Evolutionary conservation across 1,284 basidiomycete species (phyloP).

Genomic region (Austroboletus niveus): DNA sequence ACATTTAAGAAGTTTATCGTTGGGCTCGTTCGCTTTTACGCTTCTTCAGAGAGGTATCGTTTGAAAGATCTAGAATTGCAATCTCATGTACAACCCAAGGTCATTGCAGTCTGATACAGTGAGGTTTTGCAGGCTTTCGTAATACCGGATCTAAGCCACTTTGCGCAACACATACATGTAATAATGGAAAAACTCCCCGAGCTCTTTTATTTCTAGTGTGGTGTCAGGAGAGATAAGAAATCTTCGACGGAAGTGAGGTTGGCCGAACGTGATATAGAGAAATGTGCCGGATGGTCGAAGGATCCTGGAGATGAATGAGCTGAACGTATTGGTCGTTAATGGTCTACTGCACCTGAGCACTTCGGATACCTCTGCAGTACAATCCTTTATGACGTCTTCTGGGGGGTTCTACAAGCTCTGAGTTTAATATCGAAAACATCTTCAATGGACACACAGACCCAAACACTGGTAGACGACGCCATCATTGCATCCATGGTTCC

Average conservation of each 20-base stretch:
- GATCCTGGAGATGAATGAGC: conserved; percentile 46
- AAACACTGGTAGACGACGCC: conserved; percentile 84
- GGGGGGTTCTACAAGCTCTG: conserved; percentile 67
- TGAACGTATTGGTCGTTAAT: not conserved
- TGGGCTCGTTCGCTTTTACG: conserved; percentile 26
- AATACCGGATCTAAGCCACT: conserved; percentile 1
- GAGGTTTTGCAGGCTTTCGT: not conserved
- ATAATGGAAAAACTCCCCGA: conserved; percentile 84
- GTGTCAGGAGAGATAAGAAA: conserved; percentile 56
- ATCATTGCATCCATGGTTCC: conserved; percentile 95
- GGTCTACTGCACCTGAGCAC: conserved; percentile 56
- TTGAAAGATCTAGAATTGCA: conserved; percentile 14
- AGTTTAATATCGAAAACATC: not conserved
- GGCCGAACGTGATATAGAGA: conserved; percentile 87
- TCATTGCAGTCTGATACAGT: not conserved
- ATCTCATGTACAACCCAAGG: not conserved
- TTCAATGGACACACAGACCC: conserved; percentile 53
- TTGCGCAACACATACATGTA: conserved; percentile 66
- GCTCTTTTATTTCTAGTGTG: conserved; percentile 59
- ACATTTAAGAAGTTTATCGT: conserved; percentile 14
- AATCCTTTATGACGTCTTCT: conserved; percentile 71
- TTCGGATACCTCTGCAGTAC: conserved; percentile 80
- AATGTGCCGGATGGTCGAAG: conserved; percentile 66
- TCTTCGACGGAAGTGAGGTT: conserved; percentile 84
- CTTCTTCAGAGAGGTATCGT: conserved; percentile 8